These are phyloP conservation scores for Sugiyamaella neomexicana DNA, from an alignment of 1,139 yeast genomes.

Conservation along the genomic window DNA sequence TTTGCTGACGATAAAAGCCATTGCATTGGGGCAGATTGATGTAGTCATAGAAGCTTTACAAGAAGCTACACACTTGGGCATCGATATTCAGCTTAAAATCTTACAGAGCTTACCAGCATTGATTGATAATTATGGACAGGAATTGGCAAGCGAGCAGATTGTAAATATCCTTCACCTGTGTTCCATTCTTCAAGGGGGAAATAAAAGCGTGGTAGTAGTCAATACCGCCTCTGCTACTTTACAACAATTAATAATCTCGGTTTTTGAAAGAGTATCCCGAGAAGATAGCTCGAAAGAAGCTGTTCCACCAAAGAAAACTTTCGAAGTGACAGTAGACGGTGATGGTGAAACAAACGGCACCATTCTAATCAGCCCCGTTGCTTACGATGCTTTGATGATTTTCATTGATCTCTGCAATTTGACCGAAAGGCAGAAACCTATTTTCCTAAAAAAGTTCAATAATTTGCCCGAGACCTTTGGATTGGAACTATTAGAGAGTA, in stretches of 20 bases:
- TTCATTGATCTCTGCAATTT: constrained; percentile 70
- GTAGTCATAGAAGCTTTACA: constrained; percentile 63
- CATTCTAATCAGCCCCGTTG: constrained; percentile 50
- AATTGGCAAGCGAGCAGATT: constrained; percentile 57
- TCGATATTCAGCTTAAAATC: constrained; percentile 84
- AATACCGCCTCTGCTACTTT: constrained; percentile 93
- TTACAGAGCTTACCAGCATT: constrained; percentile 79
- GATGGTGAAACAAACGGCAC: constrained; percentile 27
- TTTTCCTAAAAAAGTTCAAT: constrained; percentile 52
- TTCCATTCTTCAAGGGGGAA: constrained; percentile 65
- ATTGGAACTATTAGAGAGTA: constrained; percentile 75
- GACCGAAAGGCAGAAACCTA: constrained; percentile 59
- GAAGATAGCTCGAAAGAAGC: constrained; percentile 40
- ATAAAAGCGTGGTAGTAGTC: constrained; percentile 73
- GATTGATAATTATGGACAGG: constrained; percentile 59
- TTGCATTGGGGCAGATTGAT: constrained; percentile 55
- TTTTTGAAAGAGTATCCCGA: constrained; percentile 63
- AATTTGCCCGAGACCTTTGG: constrained; percentile 67
- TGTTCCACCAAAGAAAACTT: constrained; percentile 31
- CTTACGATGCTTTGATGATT: constrained; percentile 68
- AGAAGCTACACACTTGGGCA: constrained; percentile 74
- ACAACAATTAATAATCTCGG: constrained; percentile 74
- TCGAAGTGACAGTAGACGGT: constrained; percentile 45
- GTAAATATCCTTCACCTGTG: constrained; percentile 67
- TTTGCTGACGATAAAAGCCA: constrained; percentile 51